phyloP scores from a whole-genome alignment of 352 stramenopile species.

The Globisporangium paddicum region DNA sequence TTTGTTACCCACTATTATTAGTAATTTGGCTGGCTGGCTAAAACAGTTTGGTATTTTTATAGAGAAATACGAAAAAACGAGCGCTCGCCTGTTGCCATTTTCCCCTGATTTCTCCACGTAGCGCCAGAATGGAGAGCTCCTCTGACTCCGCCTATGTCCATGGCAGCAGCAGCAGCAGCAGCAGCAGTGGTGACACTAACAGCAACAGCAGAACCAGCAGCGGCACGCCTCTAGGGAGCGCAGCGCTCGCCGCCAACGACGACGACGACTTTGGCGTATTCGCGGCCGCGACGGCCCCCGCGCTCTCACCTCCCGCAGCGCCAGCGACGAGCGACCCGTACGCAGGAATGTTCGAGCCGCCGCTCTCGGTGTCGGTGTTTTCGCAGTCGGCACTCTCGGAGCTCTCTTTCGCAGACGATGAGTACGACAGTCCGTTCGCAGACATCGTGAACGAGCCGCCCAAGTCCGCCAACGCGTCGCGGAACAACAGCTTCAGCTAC shows the following conservation, averaged over 20 bases:
- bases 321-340: slow-evolving; percentile 25
- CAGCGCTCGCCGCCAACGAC: slow-evolving; percentile 5
- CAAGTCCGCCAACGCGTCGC: slow-evolving; percentile 1
- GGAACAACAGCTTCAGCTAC: slow-evolving; percentile 7
- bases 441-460: slow-evolving; percentile 15
- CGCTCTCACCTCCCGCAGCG: slow-evolving; percentile 3
- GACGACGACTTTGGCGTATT: slow-evolving; percentile 42
- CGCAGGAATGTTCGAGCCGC: slow-evolving; percentile 24
- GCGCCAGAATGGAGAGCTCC: neutral
- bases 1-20: too few relatives aligned
- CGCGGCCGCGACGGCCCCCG: slow-evolving; percentile 16
- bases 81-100: neutral
- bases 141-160: neutral
- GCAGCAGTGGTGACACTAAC: neutral
- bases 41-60: neutral
- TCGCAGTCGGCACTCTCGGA: slow-evolving; percentile 6
- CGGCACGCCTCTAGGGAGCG: too few relatives aligned
- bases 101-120: slow-evolving; percentile 7
- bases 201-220: slow-evolving; percentile 5
- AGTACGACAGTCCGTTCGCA: slow-evolving; percentile 19
- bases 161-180: neutral
- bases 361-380: neutral
- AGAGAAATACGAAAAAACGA: too few relatives aligned
- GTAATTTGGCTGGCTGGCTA: too few relatives aligned
- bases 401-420: slow-evolving; percentile 13